Evolutionary conservation across 805 yeast genomes (phyloP), one percentile per base, ranked within the genome.

Genomic region (Candida cerambycidarum): DNA sequence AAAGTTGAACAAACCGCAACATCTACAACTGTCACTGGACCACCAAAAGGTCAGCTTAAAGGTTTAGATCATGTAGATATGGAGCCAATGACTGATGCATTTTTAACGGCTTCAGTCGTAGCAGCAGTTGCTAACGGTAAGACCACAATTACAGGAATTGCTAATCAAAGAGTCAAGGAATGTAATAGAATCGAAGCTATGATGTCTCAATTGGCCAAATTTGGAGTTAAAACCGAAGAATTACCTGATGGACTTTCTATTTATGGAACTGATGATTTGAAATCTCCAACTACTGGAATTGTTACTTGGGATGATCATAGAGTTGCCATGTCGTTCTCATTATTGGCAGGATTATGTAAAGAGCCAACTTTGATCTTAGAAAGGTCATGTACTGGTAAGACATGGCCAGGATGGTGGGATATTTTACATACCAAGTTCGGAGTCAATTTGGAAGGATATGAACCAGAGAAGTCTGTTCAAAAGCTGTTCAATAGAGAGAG

Each of bases 401-500:
- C 99, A 0, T 93, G 99, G 99, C 99, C 99, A 15, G 98, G 97
- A 29, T 93, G 99, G 99, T 93, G 99, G 99, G 99, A 93, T 65
- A 77, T 82, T 27, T 71, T 93, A 49, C 89, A 82, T 59, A 76
- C 85, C 38, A 66, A 75, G 37, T 79, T 93, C 54, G 76, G 80
- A 15, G 84, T 79, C 18, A 55, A 63, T 9, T 63, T 93, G 28
- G 85, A 81, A 55, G 99, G 99, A 18, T 73, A 72, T 53, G 95
- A 86, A 57, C 75, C 77, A 5, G 30, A 46, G 52, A 17, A 42
- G 53, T 9, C 51, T 53, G 21, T 46, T 11, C 33, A 32, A 13
- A 32, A 42, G 45, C n/a, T n/a, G n/a, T 47, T 16, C 55, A 57
- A 21, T 50, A 76, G 75, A 48, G 75, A 73, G 50, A 79, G 87